These are phyloP conservation scores for Collybia nuda DNA, from an alignment of 768 basidiomycete species.

Conservation along the genomic window DNA sequence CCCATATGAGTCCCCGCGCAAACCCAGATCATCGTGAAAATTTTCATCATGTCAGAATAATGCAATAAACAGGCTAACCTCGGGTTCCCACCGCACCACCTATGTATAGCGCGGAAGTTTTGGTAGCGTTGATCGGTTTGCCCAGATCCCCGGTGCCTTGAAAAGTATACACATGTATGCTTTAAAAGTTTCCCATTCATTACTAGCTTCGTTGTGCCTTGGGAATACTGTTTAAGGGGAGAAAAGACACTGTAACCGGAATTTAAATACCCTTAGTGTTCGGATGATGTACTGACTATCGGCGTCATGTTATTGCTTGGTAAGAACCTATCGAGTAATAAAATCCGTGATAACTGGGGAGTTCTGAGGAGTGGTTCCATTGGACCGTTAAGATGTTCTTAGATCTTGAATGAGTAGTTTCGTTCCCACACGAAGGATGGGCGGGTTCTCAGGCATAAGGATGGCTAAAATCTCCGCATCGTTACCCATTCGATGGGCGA, in stretches of 20 bases:
- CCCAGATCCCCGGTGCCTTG: conserved; percentile 14
- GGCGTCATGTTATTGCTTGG: neutral
- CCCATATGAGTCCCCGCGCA: neutral
- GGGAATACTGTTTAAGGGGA: neutral
- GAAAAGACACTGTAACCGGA: neutral
- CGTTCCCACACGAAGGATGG: too few relatives aligned
- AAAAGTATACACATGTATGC: neutral
- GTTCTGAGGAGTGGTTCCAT: too few relatives aligned
- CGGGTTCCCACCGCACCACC: conserved; percentile 9
- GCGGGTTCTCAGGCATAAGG: too few relatives aligned
- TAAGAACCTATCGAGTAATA: neutral
- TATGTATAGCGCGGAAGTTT: conserved; percentile 10
- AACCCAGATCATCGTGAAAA: conserved; percentile 1
- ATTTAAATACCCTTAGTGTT: neutral
- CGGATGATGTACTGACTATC: neutral
- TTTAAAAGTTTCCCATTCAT: too few relatives aligned
- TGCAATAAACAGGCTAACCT: neutral
- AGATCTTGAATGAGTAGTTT: too few relatives aligned
- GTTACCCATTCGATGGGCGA: neutral
- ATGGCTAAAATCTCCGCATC: too few relatives aligned
- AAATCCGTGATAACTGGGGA: too few relatives aligned
- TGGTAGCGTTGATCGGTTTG: conserved; percentile 1
- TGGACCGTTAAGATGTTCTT: too few relatives aligned
- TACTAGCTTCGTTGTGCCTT: neutral
- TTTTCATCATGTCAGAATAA: conserved; percentile 3